Percentiles rank a stretch among this genome's conserved stretches.
These are phyloP conservation scores for Talaromyces sp. DNA, from an alignment of 2,329 filamentous ascomycete genomes.

Conservation along the genomic window DNA sequence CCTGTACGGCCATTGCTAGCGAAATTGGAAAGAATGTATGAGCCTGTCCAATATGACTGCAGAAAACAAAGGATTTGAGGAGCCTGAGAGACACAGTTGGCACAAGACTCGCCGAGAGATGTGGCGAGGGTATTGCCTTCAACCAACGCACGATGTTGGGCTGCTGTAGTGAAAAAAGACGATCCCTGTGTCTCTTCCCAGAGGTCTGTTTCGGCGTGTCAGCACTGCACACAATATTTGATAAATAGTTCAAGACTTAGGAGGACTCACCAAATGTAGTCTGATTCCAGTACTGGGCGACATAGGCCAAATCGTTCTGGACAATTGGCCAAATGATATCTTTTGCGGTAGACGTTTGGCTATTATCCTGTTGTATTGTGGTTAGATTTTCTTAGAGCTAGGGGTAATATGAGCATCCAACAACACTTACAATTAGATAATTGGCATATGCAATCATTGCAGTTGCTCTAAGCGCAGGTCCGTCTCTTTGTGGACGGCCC, in stretches of 20 bases:
- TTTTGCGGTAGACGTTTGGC: slow-evolving; percentile 49
- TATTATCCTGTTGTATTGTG: slow-evolving; percentile 45
- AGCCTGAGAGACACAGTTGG: slow-evolving; percentile 60
- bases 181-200: slow-evolving; percentile 76
- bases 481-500: slow-evolving; percentile 68
- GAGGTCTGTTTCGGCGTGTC: slow-evolving; percentile 46
- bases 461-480: slow-evolving; percentile 33
- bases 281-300: slow-evolving; percentile 67
- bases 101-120: slow-evolving; percentile 60
- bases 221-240: neutral
- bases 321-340: slow-evolving; percentile 68
- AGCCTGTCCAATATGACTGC: slow-evolving; percentile 69
- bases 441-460: slow-evolving; percentile 49
- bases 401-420: neutral
- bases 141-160: slow-evolving; percentile 61
- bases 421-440: slow-evolving; percentile 56
- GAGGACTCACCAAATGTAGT: slow-evolving; percentile 51
- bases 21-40: slow-evolving; percentile 67
- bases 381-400: neutral
- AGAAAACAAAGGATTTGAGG: slow-evolving; percentile 70
- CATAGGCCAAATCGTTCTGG: slow-evolving; percentile 70
- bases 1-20: slow-evolving; percentile 58
- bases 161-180: slow-evolving; percentile 72
- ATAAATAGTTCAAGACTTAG: neutral
- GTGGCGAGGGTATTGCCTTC: slow-evolving; percentile 62